Conservation (phyloP, 441 rosid species). For the Pelargonium citronellum region DNA sequence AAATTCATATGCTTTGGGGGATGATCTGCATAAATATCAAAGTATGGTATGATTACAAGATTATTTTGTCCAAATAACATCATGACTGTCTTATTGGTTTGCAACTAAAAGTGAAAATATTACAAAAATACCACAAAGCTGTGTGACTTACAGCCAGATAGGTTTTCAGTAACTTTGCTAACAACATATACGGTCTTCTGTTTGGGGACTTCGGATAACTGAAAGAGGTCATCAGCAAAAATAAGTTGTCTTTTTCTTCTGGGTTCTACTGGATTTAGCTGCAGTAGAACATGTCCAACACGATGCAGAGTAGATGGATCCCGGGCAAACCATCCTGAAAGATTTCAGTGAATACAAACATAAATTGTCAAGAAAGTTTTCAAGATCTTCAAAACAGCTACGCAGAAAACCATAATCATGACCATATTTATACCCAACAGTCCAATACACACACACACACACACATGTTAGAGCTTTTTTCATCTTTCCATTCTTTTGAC, state of each 20-base stretch:
- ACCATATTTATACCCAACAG: constrained; percentile 7
- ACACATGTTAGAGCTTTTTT: neutral
- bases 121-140: constrained; percentile 9
- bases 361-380: constrained; percentile 13
- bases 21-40: constrained; percentile 52
- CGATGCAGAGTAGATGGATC: constrained; percentile 61
- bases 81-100: neutral
- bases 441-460: neutral
- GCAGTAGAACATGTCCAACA: constrained; percentile 65
- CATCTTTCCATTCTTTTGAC: neutral
- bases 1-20: constrained; percentile 58
- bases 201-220: constrained; percentile 73
- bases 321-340: constrained; percentile 79
- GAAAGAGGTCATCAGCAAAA: constrained; percentile 83
- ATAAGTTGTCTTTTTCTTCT: constrained; percentile 53
- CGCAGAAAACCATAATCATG: neutral
- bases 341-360: constrained; percentile 17
- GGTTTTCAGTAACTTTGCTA: constrained; percentile 64
- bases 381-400: constrained; percentile 14
- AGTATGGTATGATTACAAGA: neutral
- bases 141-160: constrained; percentile 79
- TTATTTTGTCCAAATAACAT: neutral
- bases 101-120: constrained; percentile 8
- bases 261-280: constrained; percentile 52
- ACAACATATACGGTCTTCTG: constrained; percentile 58